Percentiles rank a stretch among this genome's conserved stretches.
These are phyloP conservation scores for Davidsoniella australis DNA, from an alignment of 2,329 filamentous ascomycete genomes.

Conservation along the genomic window DNA sequence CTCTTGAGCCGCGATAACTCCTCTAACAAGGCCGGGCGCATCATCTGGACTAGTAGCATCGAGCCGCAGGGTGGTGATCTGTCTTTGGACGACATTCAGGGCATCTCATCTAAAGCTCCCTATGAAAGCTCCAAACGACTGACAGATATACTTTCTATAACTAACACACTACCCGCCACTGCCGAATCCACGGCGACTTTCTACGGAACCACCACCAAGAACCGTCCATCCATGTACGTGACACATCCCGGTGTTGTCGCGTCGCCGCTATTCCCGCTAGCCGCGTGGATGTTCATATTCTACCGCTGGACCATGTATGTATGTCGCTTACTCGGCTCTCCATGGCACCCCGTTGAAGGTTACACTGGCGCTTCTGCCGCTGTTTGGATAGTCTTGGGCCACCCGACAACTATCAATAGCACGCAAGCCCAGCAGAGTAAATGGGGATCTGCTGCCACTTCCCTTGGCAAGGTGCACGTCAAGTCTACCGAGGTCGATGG, in stretches of 20 bases:
- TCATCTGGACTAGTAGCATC: constrained; percentile 78
- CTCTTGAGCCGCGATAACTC: constrained; percentile 39
- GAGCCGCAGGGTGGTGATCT: constrained; percentile 45
- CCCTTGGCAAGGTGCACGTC: constrained; percentile 39
- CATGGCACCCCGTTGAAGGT: constrained; percentile 67
- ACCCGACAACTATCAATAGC: constrained; percentile 43
- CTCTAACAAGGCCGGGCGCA: constrained; percentile 35
- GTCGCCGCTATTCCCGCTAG: constrained; percentile 64
- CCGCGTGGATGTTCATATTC: constrained; percentile 47
- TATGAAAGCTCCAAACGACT: constrained; percentile 84
- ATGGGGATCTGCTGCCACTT: constrained; percentile 64
- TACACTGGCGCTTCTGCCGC: constrained; percentile 64
- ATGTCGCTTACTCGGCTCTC: constrained; percentile 62
- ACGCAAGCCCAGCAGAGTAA: constrained; percentile 43
- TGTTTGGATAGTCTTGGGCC: constrained; percentile 60
- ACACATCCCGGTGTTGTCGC: constrained; percentile 76
- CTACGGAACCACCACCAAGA: constrained; percentile 12
- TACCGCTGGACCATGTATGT: constrained; percentile 55
- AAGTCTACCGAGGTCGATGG: constrained; percentile 71
- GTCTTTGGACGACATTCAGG: constrained; percentile 58
- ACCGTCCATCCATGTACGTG: constrained; percentile 51
- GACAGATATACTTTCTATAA: constrained; percentile 69
- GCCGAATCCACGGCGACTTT: constrained; percentile 20
- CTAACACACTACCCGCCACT: constrained; percentile 48
- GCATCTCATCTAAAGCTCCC: constrained; percentile 39